phyloP scores from a whole-genome alignment of 257 asterid genomes.

The Anisodus tanguticus region DNA sequence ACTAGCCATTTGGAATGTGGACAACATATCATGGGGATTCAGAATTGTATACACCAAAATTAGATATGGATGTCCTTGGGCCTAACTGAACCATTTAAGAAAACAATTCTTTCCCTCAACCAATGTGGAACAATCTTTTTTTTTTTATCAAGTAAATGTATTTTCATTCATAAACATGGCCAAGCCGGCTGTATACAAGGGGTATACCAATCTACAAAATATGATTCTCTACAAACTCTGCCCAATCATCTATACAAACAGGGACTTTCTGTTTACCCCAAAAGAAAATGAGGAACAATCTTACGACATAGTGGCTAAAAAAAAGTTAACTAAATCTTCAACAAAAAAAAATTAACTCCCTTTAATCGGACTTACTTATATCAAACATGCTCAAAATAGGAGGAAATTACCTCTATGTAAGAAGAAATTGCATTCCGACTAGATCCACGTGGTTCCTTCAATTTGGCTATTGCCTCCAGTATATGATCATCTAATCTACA shows the following conservation, averaged over 20 bases:
- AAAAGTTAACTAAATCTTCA: neutral
- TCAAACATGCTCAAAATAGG: neutral
- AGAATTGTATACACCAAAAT: neutral
- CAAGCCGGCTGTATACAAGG: no score
- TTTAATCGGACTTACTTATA: neutral
- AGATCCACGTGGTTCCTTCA: slow-evolving; percentile 96
- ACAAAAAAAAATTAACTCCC: neutral
- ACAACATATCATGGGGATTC: neutral
- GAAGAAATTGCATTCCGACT: slow-evolving; percentile 62
- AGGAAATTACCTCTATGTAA: slow-evolving; percentile 70
- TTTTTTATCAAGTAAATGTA: no score
- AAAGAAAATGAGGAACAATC: neutral
- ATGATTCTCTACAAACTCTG: no score
- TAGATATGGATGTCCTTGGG: neutral
- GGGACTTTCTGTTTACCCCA: no score
- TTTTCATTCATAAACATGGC: no score
- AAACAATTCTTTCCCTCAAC: neutral
- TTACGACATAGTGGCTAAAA: neutral
- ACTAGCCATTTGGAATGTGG: neutral
- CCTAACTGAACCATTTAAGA: neutral
- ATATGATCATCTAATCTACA: slow-evolving; percentile 76
- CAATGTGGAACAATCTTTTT: neutral
- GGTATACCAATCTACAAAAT: no score
- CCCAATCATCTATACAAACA: no score
- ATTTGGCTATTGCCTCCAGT: slow-evolving; percentile 79